Evolutionary conservation across 257 asterid species (phyloP), one percentile per base, ranked within the genome.

Genomic region (Buddleja alternifolia): DNA sequence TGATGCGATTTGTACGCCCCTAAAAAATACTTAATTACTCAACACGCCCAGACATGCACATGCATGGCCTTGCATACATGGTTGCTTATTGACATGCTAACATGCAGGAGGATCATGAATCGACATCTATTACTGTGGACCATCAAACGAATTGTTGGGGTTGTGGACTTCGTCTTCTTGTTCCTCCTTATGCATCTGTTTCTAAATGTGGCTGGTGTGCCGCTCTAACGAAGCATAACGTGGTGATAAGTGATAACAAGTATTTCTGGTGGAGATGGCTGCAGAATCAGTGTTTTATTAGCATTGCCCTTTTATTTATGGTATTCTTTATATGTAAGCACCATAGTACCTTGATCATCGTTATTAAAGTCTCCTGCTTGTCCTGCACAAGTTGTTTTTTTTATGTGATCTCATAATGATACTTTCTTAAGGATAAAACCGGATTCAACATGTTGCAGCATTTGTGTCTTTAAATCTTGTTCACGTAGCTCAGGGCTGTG

Each of bases 121-220:
- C 74, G 47, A 72, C 81, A 34, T 53, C 80, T 34, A 81, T 76
- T 34, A 57, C 51, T 61, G 90, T 75, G 71, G 95, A 83, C 78
- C 82, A 74, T 70, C 96, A 85, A 80, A 87, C 90, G 54, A 75
- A 78, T 39, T 93, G 99, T 72, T 90, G 97, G 99, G 96, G 96
- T 69, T 93, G 99, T 86, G 99, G 99, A 61, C 85, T 88, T 77
- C 85, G 81, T 57, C 85, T 93, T 67, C 78, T 85, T 69, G 91
- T 93, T 79, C 80, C 96, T 66, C 88, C 90, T 14, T 41, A 60
- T 68, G 95, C 93, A 34, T 71, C 91, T 23, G 76, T 84, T 75
- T 90, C 90, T 77, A 88, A 87, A 78, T 93, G 97, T 39, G 95
- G 94, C 60, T 93, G 96, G 99, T 93, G 97, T 71, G 99, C 96